Evolutionary conservation across 73 alveolate genomes (phyloP).

Genomic region (Tetrahymena thermophila): DNA sequence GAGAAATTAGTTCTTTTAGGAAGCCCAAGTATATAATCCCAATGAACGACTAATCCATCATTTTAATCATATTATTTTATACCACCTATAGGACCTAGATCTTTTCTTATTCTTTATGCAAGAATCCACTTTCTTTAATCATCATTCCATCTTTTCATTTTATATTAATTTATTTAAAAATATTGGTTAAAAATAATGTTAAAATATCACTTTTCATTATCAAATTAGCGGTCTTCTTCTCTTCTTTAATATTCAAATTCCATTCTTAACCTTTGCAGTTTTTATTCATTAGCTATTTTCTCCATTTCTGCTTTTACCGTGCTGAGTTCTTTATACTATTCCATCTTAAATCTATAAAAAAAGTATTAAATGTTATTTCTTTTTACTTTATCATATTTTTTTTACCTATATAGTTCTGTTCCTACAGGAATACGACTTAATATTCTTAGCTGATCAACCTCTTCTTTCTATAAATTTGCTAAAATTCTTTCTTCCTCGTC

Average conservation of each 20-base stretch:
- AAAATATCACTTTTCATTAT: constrained; percentile 53
- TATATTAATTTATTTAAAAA: neutral
- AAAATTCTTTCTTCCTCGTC: constrained; percentile 74
- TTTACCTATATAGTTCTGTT: constrained; percentile 63
- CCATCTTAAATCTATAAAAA: constrained; percentile 52
- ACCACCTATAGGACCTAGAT: constrained; percentile 20
- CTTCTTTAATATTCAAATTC: constrained; percentile 63
- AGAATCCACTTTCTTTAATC: constrained; percentile 33
- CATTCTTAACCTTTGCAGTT: constrained; percentile 68
- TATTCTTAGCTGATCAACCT: constrained; percentile 63
- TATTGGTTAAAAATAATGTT: neutral
- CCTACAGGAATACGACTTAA: constrained; percentile 62
- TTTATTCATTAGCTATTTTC: constrained; percentile 66
- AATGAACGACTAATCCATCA: constrained; percentile 37
- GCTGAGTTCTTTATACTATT: constrained; percentile 66
- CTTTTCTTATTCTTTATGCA: constrained; percentile 29
- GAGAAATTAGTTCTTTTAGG: constrained; percentile 35
- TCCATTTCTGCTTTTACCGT: constrained; percentile 74
- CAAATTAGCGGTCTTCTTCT: constrained; percentile 49
- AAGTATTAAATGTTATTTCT: neutral
- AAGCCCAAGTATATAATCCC: constrained; percentile 40
- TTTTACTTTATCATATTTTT: neutral
- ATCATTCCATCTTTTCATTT: constrained; percentile 13
- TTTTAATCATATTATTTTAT: constrained; percentile 29
- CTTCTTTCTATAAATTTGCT: constrained; percentile 62